A percentile compares a stretch with the other conserved stretches of the same genome.
Evolutionary conservation across 305 asterid genomes (phyloP).

Genomic region (Rubia balearica): DNA sequence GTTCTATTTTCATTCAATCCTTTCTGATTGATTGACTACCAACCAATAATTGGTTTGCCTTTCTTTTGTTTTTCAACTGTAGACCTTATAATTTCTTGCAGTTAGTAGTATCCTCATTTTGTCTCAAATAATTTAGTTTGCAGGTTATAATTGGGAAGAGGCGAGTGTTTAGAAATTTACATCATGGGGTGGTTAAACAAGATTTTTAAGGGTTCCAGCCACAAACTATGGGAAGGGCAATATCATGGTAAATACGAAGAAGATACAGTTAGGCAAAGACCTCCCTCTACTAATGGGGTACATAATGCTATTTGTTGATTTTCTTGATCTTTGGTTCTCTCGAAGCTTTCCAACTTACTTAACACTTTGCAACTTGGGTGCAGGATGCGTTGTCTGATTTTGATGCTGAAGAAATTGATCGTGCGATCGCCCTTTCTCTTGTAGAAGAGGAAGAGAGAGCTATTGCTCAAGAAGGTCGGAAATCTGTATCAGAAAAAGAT

Average conservation of each 20-base stretch:
- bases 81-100: constrained; percentile 3
- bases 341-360: constrained; percentile 12
- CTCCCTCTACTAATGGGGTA: constrained; percentile 58
- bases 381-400: constrained; percentile 75
- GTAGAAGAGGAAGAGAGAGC: constrained; percentile 41
- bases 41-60: not conserved
- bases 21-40: not conserved
- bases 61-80: not conserved
- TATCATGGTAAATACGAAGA: constrained; percentile 66
- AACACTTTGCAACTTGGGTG: constrained; percentile 19
- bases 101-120: not conserved
- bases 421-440: constrained; percentile 80
- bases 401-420: constrained; percentile 78
- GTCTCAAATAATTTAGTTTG: constrained; percentile 17
- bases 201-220: constrained; percentile 73
- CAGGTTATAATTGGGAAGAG: constrained; percentile 19
- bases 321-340: constrained; percentile 11
- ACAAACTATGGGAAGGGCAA: constrained; percentile 61
- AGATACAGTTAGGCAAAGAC: constrained; percentile 51
- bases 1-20: not conserved
- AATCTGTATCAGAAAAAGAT: constrained; percentile 16
- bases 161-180: constrained; percentile 9
- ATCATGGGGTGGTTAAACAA: constrained; percentile 87
- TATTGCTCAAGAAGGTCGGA: constrained; percentile 16
- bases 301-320: constrained; percentile 14